These are phyloP conservation scores for Diaporthe australafricana DNA, from an alignment of 2,329 filamentous ascomycete genomes.

Conservation along the genomic window DNA sequence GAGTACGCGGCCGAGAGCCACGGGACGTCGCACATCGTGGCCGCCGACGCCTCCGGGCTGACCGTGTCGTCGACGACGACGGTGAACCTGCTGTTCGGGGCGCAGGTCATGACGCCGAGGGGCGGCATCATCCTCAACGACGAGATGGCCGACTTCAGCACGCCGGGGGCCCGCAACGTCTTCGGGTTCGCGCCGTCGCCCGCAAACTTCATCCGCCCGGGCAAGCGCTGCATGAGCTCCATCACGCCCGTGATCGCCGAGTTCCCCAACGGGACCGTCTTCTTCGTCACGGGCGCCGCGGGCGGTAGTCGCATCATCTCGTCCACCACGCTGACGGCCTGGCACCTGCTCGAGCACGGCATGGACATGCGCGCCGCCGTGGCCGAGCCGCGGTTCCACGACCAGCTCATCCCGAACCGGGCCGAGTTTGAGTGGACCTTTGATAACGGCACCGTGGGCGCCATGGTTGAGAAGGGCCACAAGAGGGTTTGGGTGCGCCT, in stretches of 20 bases:
- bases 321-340: constrained; percentile 80
- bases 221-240: constrained; percentile 86
- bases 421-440: constrained; percentile 79
- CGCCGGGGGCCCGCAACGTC: constrained; percentile 80
- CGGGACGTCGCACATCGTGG: constrained; percentile 79
- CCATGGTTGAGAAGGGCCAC: constrained; percentile 74
- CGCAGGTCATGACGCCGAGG: constrained; percentile 80
- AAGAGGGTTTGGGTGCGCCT: constrained; percentile 79
- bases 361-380: constrained; percentile 74
- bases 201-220: constrained; percentile 83
- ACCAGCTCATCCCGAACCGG: constrained; percentile 80
- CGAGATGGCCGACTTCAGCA: constrained; percentile 85
- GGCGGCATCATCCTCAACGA: constrained; percentile 85
- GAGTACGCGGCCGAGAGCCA: constrained; percentile 76
- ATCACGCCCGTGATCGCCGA: constrained; percentile 85
- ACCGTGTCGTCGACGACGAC: constrained; percentile 88
- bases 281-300: constrained; percentile 80
- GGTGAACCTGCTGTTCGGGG: constrained; percentile 88
- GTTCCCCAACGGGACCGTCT: constrained; percentile 73
- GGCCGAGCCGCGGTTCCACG: constrained; percentile 78
- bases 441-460: constrained; percentile 76
- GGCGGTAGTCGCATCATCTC: constrained; percentile 90
- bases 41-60: constrained; percentile 79
- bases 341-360: constrained; percentile 77
- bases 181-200: constrained; percentile 87